Conservation (phyloP, 495 filamentous ascomycete genomes). For the Sordaria brevicollis region DNA sequence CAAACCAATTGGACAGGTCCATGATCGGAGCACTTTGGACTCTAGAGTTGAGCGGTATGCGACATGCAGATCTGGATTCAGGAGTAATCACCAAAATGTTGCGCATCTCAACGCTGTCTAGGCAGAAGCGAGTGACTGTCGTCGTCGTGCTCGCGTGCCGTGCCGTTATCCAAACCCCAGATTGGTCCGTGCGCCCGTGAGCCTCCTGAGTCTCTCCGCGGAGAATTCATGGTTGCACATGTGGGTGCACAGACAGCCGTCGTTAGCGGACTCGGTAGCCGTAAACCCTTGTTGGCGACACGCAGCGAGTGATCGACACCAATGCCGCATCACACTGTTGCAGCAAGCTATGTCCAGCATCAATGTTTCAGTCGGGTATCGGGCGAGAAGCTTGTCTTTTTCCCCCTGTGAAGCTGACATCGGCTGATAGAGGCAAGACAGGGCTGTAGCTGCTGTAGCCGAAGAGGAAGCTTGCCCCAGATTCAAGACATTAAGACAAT, state of each 20-base stretch:
- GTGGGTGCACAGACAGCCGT: background rate
- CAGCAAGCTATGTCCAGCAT: background rate
- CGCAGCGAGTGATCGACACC: background rate
- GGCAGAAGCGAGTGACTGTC: background rate
- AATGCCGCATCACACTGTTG: background rate
- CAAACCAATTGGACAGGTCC: too few species aligned
- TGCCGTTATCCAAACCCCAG: background rate
- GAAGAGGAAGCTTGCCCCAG: background rate
- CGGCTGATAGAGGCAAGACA: background rate
- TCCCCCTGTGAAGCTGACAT: background rate
- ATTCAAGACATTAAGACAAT: background rate
- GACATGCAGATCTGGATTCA: background rate
- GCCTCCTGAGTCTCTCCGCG: too few species aligned
- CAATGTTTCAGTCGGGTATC: background rate
- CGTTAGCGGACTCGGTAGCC: background rate
- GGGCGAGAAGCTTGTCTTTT: background rate
- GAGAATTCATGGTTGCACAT: background rate
- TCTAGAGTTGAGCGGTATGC: background rate
- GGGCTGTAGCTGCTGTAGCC: background rate
- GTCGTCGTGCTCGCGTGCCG: background rate
- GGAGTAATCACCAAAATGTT: background rate
- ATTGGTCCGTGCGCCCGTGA: background rate
- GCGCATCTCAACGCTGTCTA: background rate
- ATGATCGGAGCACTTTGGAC: too few species aligned
- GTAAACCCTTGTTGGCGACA: background rate